These are phyloP conservation scores for Gossypium gossypioides DNA, from an alignment of 441 rosid genomes.

Conservation along the genomic window DNA sequence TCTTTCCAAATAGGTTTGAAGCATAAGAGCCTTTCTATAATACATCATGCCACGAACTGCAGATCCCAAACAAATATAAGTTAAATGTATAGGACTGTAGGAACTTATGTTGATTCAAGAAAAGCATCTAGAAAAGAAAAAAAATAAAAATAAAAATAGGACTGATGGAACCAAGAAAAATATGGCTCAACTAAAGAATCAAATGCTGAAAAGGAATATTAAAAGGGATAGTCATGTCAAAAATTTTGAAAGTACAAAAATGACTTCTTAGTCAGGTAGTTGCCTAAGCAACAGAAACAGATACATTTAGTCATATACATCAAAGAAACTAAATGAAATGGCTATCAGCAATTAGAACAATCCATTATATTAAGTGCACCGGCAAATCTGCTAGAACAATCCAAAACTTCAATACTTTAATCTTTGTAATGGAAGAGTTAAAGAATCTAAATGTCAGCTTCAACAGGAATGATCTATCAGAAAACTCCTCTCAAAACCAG, in stretches of 20 bases:
- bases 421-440: neutral
- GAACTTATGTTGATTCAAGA: neutral
- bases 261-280: neutral
- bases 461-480: neutral
- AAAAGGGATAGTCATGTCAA: neutral
- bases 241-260: neutral
- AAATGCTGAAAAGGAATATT: neutral
- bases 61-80: constrained; percentile 18
- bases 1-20: constrained; percentile 83
- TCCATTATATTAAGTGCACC: neutral
- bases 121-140: neutral
- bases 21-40: constrained; percentile 97
- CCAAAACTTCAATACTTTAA: neutral
- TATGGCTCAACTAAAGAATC: neutral
- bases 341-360: neutral
- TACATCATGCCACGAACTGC: constrained; percentile 99
- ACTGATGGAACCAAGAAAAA: neutral
- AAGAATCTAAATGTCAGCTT: neutral
- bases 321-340: neutral
- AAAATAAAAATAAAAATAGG: neutral
- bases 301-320: neutral
- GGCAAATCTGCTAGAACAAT: neutral
- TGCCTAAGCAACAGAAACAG: neutral
- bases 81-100: neutral
- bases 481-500: neutral